These are phyloP conservation scores for Suillus ampliporus DNA, from an alignment of 768 basidiomycete genomes.

Conservation along the genomic window DNA sequence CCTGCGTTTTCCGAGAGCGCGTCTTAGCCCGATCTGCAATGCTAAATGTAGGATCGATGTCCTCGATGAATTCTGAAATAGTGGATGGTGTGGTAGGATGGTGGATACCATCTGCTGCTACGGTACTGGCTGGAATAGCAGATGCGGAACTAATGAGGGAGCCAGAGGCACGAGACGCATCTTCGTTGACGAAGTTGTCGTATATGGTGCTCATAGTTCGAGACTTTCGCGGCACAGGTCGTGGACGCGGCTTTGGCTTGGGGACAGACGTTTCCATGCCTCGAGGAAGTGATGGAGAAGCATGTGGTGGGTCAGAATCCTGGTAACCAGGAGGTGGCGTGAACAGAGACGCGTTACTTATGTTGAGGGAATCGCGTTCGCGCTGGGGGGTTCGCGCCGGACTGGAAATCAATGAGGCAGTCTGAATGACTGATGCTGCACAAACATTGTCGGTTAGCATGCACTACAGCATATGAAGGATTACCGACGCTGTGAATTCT, in stretches of 20 bases:
- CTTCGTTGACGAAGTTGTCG: conserved; percentile 1
- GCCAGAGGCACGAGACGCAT: conserved; percentile 16
- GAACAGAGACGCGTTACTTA: conserved; percentile 30
- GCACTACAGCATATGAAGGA: not conserved
- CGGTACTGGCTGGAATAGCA: conserved; percentile 16
- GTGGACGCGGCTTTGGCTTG: conserved; percentile 35
- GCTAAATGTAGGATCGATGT: conserved; percentile 34
- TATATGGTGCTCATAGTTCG: conserved; percentile 7
- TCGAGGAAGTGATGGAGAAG: conserved; percentile 14
- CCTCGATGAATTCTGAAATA: conserved; percentile 18
- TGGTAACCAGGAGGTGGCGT: conserved; percentile 23
- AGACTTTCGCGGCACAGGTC: conserved; percentile 24
- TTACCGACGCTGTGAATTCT: not conserved
- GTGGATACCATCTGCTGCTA: conserved; percentile 27
- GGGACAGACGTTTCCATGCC: conserved; percentile 7
- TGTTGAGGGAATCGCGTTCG: conserved; percentile 11
- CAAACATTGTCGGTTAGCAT: not conserved
- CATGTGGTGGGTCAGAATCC: conserved; percentile 15
- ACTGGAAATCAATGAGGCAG: conserved; percentile 22
- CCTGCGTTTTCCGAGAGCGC: conserved; percentile 46
- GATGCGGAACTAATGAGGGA: conserved; percentile 28
- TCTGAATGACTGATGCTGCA: conserved; percentile 26
- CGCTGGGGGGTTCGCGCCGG: conserved; percentile 22
- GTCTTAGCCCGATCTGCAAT: conserved; percentile 67
- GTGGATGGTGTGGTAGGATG: conserved; percentile 20